A percentile compares a stretch with the other conserved stretches of the same genome.
phyloP scores from a whole-genome alignment of 208 protist species.

The Trypanosoma brucei region DNA sequence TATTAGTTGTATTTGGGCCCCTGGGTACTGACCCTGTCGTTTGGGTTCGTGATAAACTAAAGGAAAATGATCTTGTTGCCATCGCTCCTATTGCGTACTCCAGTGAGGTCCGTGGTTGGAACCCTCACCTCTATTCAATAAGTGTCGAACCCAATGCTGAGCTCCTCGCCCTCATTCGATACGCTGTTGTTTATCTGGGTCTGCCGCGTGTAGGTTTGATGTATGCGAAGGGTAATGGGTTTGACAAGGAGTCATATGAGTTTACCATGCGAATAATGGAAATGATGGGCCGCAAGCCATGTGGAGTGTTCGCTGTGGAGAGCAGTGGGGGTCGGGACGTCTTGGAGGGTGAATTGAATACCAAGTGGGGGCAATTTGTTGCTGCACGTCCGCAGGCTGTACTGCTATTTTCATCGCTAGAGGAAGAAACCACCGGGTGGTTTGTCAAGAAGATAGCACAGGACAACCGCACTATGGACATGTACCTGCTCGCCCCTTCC shows the following conservation, averaged over 20 bases:
- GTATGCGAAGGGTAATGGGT: slow-evolving; percentile 8
- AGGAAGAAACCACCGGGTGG: neutral
- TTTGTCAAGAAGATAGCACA: slow-evolving; percentile 11
- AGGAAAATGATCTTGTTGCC: slow-evolving; percentile 22
- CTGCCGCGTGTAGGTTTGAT: slow-evolving; percentile 27
- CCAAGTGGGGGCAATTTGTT: slow-evolving; percentile 6
- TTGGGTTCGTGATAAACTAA: neutral
- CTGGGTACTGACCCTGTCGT: neutral
- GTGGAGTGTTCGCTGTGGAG: slow-evolving; percentile 8
- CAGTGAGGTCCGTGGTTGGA: slow-evolving; percentile 22
- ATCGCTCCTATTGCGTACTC: slow-evolving; percentile 31
- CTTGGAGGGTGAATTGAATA: slow-evolving; percentile 3
- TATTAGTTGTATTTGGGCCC: neutral
- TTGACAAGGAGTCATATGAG: slow-evolving; percentile 8
- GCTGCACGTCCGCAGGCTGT: slow-evolving; percentile 7
- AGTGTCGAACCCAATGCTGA: slow-evolving; percentile 29
- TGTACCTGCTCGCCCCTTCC: slow-evolving; percentile 7
- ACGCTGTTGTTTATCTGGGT: slow-evolving; percentile 24
- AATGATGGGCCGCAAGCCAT: slow-evolving; percentile 6
- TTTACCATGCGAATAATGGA: slow-evolving; percentile 3
- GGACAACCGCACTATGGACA: slow-evolving; percentile 11
- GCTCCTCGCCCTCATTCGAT: slow-evolving; percentile 28
- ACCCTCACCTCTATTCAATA: slow-evolving; percentile 26
- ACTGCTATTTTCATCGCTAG: neutral
- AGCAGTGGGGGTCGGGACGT: slow-evolving; percentile 1